Base-by-base conservation (phyloP, 495 filamentous ascomycete species). In the Penicillium macrosclerotiorum region DNA sequence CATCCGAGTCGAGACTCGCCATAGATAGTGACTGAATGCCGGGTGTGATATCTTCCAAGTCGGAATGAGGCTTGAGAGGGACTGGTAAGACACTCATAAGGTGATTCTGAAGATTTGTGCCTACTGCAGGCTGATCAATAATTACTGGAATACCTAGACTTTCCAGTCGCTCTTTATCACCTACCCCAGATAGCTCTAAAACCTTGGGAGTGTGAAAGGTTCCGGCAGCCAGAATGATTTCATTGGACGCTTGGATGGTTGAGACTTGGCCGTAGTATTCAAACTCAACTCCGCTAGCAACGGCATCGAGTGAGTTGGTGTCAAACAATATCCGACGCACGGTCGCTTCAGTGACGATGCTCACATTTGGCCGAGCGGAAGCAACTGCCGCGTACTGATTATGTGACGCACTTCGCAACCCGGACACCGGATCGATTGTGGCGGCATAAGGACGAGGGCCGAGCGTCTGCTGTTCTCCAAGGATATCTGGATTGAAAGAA, bases 191-290 rank as follows among this genome's bases (percentile, higher is more conserved):
- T 0, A 78, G 52, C 51, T 82, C 74, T 0, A 83, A 63, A 0
- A 81, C 24, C 42, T 78, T 74, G 0, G 78, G 75, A 3, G 75
- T 75, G 26, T 76, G 68, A 14, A 82, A 55, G 4, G 60, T 58
- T 0, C 80, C 80, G 2, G 76, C 76, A 0, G 73, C 70, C 3
- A 83, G 27, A 23, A 84, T 73, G 16, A 82, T 62, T 42, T 84
- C 80, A 24, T 43, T 52, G 2, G 9, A 44, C n/a, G 57, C 54
- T 7, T 37, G 39, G 16, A 58, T n/a, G 0, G 5, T 57, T 23
- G 46, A 55, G 34, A n/a, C 30, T 12, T 37, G 41, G 22, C 54
- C 56, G 6, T 52, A 29, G 24, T 59, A 40, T 3, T 18, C 47
- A 33, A 77, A 73, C 4, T 60, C 58, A 3, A 65, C 63, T 0